Conservation (phyloP, 2,329 filamentous ascomycete genomes). For the Monilinia polystroma region DNA sequence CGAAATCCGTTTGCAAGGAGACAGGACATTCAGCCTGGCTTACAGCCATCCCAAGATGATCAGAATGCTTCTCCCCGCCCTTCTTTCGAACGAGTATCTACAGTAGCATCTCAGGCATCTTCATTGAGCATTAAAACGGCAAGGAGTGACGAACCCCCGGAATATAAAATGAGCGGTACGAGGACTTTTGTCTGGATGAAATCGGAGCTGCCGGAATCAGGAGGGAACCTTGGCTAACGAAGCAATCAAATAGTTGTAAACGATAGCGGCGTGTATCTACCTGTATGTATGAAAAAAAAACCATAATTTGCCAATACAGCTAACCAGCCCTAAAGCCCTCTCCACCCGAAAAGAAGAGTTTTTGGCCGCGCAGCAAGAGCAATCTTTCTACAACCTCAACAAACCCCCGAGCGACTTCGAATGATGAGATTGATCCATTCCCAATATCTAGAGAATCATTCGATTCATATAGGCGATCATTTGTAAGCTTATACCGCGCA, state of each 20-base stretch:
- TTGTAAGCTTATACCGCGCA: conserved; percentile 59
- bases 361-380: conserved; percentile 60
- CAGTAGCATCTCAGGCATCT: conserved; percentile 60
- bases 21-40: conserved; percentile 42
- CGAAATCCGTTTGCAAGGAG: conserved; percentile 70
- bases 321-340: conserved; percentile 63
- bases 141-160: conserved; percentile 62
- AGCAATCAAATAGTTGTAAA: conserved; percentile 72
- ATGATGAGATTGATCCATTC: conserved; percentile 79
- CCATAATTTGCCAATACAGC: conserved; percentile 30
- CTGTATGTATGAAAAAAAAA: conserved; percentile 56
- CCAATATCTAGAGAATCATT: conserved; percentile 96
- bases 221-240: conserved; percentile 24
- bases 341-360: conserved; percentile 76
- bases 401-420: conserved; percentile 56
- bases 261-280: conserved; percentile 91
- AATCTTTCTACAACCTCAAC: conserved; percentile 54
- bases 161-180: conserved; percentile 80
- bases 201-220: conserved; percentile 5
- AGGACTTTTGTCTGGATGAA: conserved; percentile 2
- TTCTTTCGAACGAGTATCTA: conserved; percentile 62
- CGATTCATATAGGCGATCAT: conserved; percentile 92
- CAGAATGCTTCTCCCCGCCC: conserved; percentile 49
- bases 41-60: conserved; percentile 48
- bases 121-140: conserved; percentile 61